phyloP scores from a whole-genome alignment of 2,329 filamentous ascomycete genomes.

The Ampelomyces quisqualis region DNA sequence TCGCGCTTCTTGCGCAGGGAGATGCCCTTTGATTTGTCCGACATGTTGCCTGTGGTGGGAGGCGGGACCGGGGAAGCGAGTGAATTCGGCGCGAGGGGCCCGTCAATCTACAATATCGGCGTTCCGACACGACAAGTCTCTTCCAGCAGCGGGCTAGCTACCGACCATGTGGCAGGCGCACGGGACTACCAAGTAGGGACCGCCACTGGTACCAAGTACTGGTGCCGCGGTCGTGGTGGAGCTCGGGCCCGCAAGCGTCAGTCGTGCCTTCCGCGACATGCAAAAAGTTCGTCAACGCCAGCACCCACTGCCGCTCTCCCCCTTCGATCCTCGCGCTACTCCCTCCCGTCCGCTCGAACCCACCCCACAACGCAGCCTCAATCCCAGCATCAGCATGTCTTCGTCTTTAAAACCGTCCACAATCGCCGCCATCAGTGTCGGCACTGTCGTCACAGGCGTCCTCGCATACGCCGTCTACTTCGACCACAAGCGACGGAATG shows the following conservation, averaged over 20 bases:
- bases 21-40: constrained; percentile 56
- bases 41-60: constrained; percentile 41
- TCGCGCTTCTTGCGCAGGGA: constrained; percentile 64
- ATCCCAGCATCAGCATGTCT: constrained; percentile 20
- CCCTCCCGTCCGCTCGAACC: constrained; percentile 10
- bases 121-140: no score
- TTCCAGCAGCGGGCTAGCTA: no score
- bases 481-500: constrained; percentile 64
- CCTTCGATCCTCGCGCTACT: neutral
- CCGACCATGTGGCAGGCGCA: no score
- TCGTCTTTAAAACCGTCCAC: constrained; percentile 57
- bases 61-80: neutral
- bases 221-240: constrained; percentile 14
- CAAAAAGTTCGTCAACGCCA: constrained; percentile 30
- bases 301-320: constrained; percentile 11
- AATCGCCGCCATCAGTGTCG: constrained; percentile 59
- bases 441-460: constrained; percentile 59
- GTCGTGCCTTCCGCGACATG: constrained; percentile 24
- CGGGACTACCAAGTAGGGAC: no score
- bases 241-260: constrained; percentile 25
- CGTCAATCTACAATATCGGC: no score
- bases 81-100: no score
- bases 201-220: no score
- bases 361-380: constrained; percentile 3
- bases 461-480: constrained; percentile 68